Conservation (phyloP, 208 protist genomes). For the Trypanosoma conorhini region DNA sequence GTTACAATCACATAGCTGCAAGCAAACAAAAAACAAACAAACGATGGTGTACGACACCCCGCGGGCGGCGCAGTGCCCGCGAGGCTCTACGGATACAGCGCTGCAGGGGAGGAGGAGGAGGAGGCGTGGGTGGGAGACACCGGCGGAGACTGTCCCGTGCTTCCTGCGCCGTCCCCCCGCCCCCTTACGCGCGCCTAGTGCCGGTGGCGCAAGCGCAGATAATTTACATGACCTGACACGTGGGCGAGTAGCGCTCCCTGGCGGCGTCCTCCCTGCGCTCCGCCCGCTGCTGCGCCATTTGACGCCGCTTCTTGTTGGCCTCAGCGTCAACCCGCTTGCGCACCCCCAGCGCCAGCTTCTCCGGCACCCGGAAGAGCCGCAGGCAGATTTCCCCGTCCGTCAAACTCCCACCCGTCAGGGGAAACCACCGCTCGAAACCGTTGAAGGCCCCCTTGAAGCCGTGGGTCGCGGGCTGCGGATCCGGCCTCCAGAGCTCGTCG, state of each 20-base stretch:
- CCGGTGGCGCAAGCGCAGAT: background rate
- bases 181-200: background rate
- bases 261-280: background rate
- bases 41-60: background rate
- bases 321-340: constrained; percentile 28
- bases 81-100: no score
- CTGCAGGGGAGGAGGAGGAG: no score
- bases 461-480: constrained; percentile 7
- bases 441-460: constrained; percentile 33
- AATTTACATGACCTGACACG: constrained; percentile 20
- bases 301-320: constrained; percentile 29
- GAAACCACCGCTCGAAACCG: constrained; percentile 14
- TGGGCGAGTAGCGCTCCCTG: constrained; percentile 10
- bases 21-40: no score
- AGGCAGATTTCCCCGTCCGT: constrained; percentile 46
- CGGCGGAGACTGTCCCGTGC: no score
- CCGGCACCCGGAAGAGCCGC: constrained; percentile 46
- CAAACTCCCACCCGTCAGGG: constrained; percentile 14
- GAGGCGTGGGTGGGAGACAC: no score
- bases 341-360: constrained; percentile 30
- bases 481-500: constrained; percentile 37
- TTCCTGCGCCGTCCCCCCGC: no score
- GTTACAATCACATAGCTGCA: no score
- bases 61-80: no score
- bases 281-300: background rate